phyloP scores from a whole-genome alignment of 129 eudicot genomes.

The Smallanthus sonchifolius region DNA sequence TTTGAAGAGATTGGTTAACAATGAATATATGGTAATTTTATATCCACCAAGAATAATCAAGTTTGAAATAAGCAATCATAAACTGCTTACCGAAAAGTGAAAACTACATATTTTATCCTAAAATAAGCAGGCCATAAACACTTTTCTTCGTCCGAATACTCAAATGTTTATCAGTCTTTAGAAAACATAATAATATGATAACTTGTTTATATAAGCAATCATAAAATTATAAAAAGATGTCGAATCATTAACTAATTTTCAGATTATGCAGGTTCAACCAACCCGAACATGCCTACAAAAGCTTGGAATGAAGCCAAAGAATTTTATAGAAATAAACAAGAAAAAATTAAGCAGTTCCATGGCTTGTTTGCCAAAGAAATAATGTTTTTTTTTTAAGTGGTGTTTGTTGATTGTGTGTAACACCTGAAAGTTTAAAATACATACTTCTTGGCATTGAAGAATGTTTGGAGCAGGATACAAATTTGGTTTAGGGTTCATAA shows the following conservation, averaged over 20 bases:
- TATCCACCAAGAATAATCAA: not conserved
- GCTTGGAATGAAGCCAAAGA: slow-evolving; percentile 36
- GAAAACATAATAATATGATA: not conserved
- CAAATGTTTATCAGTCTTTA: not conserved
- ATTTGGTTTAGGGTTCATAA: no score
- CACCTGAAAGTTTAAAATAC: not conserved
- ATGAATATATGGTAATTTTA: no score
- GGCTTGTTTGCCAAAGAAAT: slow-evolving; percentile 27
- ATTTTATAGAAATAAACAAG: slow-evolving; percentile 42
- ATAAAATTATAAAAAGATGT: not conserved
- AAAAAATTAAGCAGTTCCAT: slow-evolving; percentile 26
- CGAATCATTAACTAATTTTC: not conserved
- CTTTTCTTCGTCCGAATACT: not conserved
- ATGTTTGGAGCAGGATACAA: no score
- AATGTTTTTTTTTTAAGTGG: not conserved
- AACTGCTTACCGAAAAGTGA: no score
- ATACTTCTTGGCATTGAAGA: no score
- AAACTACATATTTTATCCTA: not conserved
- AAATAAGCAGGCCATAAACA: not conserved
- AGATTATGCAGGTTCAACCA: slow-evolving; percentile 43
- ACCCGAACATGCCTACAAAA: slow-evolving; percentile 34
- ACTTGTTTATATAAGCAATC: no score
- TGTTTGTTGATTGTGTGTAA: not conserved
- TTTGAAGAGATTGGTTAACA: not conserved
- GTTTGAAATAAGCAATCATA: not conserved